Evolutionary conservation across 768 basidiomycete genomes (phyloP).

Genomic region (Trametes coccinea): DNA sequence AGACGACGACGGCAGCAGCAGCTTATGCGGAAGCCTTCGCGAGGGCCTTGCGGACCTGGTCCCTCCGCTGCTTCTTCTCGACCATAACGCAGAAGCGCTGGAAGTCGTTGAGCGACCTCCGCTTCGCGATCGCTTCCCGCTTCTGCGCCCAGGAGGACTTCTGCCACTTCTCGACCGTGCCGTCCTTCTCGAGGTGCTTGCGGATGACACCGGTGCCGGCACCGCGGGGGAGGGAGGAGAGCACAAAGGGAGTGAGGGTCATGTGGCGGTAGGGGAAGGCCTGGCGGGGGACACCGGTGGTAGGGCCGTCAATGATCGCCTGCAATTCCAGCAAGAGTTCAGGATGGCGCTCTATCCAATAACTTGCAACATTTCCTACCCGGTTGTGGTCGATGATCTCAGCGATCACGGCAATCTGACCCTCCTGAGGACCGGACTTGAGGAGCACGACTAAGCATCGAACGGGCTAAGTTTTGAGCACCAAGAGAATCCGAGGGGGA

Average conservation of each 20-base stretch:
- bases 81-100: constrained; percentile 87
- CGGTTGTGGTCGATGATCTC: constrained; percentile 99
- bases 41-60: constrained; percentile 70
- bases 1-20: not conserved
- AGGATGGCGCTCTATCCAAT: not conserved
- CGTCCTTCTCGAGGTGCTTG: constrained; percentile 88
- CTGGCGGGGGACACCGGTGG: constrained; percentile 90
- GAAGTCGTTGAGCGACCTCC: constrained; percentile 85
- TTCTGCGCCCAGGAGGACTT: constrained; percentile 87
- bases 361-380: constrained; percentile 45
- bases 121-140: constrained; percentile 69
- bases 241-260: constrained; percentile 81
- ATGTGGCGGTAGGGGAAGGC: constrained; percentile 90
- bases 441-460: constrained; percentile 78
- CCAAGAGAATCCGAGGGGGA: no score
- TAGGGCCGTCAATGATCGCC: constrained; percentile 96
- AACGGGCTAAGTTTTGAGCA: not conserved
- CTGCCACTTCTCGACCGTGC: constrained; percentile 84
- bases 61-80: constrained; percentile 85
- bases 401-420: constrained; percentile 91
- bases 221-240: constrained; percentile 83
- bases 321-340: constrained; percentile 32
- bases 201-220: constrained; percentile 81
- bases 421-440: constrained; percentile 80
- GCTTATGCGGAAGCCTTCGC: constrained; percentile 44